Base-by-base conservation (phyloP, 1,139 yeast genomes). In the Debaryomyces coudertii region DNA sequence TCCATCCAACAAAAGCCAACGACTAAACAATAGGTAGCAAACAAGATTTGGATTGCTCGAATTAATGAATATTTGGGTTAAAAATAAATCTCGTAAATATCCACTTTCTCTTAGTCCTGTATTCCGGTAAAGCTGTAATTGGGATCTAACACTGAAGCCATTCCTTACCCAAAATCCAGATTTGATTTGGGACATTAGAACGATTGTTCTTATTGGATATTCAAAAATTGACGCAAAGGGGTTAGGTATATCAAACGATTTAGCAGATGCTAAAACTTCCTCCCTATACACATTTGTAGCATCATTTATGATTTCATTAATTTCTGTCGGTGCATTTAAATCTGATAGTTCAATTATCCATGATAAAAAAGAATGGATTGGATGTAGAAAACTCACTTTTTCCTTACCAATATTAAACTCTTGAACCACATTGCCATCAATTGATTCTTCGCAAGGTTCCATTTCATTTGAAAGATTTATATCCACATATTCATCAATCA, bases 21-120 rank as follows among this genome's bases (percentile, higher is more conserved):
- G 71, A 24, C 80, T 76, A 33, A 88, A 66, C n/a, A 87, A 68
- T 5, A 87, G 76, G 12, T 76, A 73, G 52, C 88, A 69, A 1
- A 82, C 81, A 9, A 77, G 65, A 47, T 83, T 76, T 0, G 93
- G 86, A 23, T 80, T 71, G 25, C 77, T 68, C n/a, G 77, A 66
- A 7, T 81, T 80, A 52, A 87, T 71, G 51, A 85, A 82, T 0
- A 83, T 68, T 61, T 93, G 98, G 0, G 82, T 73, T 62, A 88
- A 70, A 58, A 79, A 87, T 28, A 92, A 63, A 56, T 92, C 97
- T 53, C 95, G 77, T 58, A 83, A 73, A 60, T 78, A 90, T 0
- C 97, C 95, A 52, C 82, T 80, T 53, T 93, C 98, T 45, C 98
- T 73, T 41, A 92, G 76, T 6, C 90, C 88, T n/a, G 90, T 80